Evolutionary conservation across 2,329 filamentous ascomycete genomes (phyloP).

Genomic region (Gremmenia infestans): DNA sequence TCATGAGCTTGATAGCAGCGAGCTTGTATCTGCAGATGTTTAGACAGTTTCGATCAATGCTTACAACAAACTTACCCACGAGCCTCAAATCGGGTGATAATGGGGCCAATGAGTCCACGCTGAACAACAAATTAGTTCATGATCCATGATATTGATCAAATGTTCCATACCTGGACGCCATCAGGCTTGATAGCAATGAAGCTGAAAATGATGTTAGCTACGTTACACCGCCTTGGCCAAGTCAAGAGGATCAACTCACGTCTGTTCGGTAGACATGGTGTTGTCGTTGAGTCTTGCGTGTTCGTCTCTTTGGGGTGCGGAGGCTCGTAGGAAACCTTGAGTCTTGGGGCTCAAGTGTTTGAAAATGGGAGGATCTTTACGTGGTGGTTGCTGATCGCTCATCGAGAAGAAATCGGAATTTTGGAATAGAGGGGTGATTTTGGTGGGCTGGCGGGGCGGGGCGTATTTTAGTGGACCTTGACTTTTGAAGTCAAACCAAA

Average conservation of each 20-base stretch:
- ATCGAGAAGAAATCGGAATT: conserved; percentile 13
- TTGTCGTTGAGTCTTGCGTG: conserved; percentile 31
- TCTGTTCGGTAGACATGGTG: conserved; percentile 79
- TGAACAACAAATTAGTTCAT: conserved; percentile 36
- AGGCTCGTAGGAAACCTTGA: conserved; percentile 36
- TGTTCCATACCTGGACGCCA: conserved; percentile 76
- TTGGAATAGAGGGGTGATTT: conserved; percentile 15
- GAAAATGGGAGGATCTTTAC: conserved; percentile 39
- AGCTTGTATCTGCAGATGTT: conserved; percentile 77
- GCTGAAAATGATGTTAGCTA: conserved; percentile 47
- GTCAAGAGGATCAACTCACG: conserved; percentile 46
- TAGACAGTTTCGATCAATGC: conserved; percentile 1
- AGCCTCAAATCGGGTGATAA: conserved; percentile 97
- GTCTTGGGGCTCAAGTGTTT: conserved; percentile 44
- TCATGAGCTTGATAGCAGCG: conserved; percentile 90
- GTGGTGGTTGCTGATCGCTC: conserved; percentile 21
- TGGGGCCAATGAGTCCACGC: conserved; percentile 96
- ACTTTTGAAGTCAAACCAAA: background rate
- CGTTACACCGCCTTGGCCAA: conserved; percentile 15
- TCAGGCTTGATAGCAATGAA: conserved; percentile 99
- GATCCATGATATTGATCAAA: background rate
- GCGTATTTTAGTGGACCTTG: conserved; percentile 4
- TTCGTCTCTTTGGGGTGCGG: conserved; percentile 31
- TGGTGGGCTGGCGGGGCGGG: conserved; percentile 14
- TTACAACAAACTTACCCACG: conserved; percentile 61